These are phyloP conservation scores for Rhodotorula babjevae DNA, from an alignment of 768 basidiomycete genomes.

Conservation along the genomic window DNA sequence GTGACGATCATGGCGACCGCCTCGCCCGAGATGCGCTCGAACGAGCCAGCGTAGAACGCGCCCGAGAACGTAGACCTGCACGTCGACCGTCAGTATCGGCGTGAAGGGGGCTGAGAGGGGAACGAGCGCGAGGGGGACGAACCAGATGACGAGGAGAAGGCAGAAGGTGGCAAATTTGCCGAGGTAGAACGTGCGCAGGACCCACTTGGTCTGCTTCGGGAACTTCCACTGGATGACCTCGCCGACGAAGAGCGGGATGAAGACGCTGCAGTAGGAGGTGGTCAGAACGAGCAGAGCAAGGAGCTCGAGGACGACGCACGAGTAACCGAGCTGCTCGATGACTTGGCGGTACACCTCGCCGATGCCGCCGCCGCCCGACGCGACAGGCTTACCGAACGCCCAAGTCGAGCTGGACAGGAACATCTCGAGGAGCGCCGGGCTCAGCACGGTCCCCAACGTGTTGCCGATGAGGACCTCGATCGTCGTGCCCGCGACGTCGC, in stretches of 20 bases:
- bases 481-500: conserved; percentile 45
- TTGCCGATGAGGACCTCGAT: conserved; percentile 45
- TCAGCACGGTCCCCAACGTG: conserved; percentile 45
- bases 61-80: conserved; percentile 40
- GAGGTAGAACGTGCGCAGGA: conserved; percentile 35
- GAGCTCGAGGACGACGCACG: neutral
- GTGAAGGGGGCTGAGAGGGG: neutral
- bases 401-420: conserved; percentile 12
- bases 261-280: conserved; percentile 26
- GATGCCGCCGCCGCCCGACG: conserved; percentile 35
- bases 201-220: conserved; percentile 40
- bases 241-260: conserved; percentile 45
- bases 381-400: conserved; percentile 37
- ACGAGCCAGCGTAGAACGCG: conserved; percentile 41
- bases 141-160: conserved; percentile 45
- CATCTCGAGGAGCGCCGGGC: conserved; percentile 42
- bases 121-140: neutral
- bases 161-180: conserved; percentile 43
- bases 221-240: conserved; percentile 43
- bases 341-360: conserved; percentile 41
- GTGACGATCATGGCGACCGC: conserved; percentile 24
- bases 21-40: conserved; percentile 39
- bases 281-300: conserved; percentile 14
- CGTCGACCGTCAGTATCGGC: neutral
- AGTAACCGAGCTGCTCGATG: conserved; percentile 40